Conservation (phyloP, 352 stramenopile species). For the Globisporangium uncinulatum region DNA sequence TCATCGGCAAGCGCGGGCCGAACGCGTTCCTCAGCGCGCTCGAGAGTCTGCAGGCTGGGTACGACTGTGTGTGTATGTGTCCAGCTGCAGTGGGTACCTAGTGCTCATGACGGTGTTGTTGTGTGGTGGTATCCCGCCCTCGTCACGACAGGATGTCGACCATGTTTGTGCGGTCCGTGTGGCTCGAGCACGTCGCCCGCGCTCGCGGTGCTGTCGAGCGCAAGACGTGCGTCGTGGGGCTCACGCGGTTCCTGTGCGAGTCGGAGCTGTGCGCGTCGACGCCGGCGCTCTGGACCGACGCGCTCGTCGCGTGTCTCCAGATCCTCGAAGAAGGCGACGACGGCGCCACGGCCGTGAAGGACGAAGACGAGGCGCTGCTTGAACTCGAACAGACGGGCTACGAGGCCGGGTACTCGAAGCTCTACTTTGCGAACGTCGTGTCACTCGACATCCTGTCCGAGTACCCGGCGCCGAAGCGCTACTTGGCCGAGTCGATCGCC, state of each 20-base stretch:
- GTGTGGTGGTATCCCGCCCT: constrained; percentile 4
- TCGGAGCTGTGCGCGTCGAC: constrained; percentile 54
- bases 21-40: constrained; percentile 72
- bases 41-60: constrained; percentile 85
- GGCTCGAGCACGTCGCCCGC: constrained; percentile 81
- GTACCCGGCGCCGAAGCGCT: constrained; percentile 51
- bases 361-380: constrained; percentile 77
- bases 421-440: constrained; percentile 89
- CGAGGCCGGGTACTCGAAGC: constrained; percentile 91
- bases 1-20: constrained; percentile 88
- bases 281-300: constrained; percentile 44
- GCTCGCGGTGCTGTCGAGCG: constrained; percentile 48
- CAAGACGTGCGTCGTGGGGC: constrained; percentile 62
- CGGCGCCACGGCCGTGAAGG: constrained; percentile 41
- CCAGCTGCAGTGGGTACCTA: too few species aligned
- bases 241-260: constrained; percentile 75
- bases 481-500: constrained; percentile 57
- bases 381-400: constrained; percentile 86
- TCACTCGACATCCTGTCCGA: constrained; percentile 85
- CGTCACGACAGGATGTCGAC: constrained; percentile 74
- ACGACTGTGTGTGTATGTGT: constrained; percentile 17
- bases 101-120: too few species aligned
- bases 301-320: constrained; percentile 39
- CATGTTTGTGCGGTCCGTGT: constrained; percentile 89
- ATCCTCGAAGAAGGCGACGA: constrained; percentile 69